These are phyloP conservation scores for Periconia macrospinosa DNA, from an alignment of 2,329 filamentous ascomycete genomes.

Conservation along the genomic window DNA sequence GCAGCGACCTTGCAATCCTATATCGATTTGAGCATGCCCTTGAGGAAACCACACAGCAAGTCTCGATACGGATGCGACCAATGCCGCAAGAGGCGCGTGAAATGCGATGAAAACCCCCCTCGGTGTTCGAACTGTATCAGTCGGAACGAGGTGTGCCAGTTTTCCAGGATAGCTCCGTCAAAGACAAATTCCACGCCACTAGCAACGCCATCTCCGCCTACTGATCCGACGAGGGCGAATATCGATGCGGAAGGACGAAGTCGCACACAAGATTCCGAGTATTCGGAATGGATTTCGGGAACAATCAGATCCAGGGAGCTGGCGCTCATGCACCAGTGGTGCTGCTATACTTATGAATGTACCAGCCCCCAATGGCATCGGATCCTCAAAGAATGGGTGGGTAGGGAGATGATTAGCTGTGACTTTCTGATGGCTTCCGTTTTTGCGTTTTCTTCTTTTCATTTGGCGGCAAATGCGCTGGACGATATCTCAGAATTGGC, in stretches of 20 bases:
- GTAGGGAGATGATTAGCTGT: constrained; percentile 7
- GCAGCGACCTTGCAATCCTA: too few relatives aligned
- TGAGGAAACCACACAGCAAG: constrained; percentile 8
- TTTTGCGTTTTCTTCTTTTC: constrained; percentile 9
- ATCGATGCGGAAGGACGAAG: too few relatives aligned
- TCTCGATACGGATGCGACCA: constrained; percentile 15
- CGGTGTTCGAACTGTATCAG: constrained; percentile 9
- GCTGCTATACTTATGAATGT: constrained; percentile 7
- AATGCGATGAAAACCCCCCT: constrained; percentile 12
- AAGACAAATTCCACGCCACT: neutral
- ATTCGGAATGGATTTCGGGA: neutral
- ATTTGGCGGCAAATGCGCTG: constrained; percentile 7
- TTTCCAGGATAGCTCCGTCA: neutral
- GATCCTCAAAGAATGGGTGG: constrained; percentile 9
- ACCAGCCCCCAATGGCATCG: constrained; percentile 6
- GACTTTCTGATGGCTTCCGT: constrained; percentile 15
- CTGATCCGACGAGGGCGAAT: neutral
- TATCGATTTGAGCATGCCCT: neutral
- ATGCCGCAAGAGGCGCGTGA: constrained; percentile 14
- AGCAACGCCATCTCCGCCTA: neutral
- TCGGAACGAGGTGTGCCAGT: constrained; percentile 7
- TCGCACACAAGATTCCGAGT: neutral
- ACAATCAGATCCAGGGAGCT: constrained; percentile 8
- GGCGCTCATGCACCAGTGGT: constrained; percentile 16
- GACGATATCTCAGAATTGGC: neutral